phyloP scores from a whole-genome alignment of 2,329 filamentous ascomycete species.

The Colletotrichum cordylinicola region DNA sequence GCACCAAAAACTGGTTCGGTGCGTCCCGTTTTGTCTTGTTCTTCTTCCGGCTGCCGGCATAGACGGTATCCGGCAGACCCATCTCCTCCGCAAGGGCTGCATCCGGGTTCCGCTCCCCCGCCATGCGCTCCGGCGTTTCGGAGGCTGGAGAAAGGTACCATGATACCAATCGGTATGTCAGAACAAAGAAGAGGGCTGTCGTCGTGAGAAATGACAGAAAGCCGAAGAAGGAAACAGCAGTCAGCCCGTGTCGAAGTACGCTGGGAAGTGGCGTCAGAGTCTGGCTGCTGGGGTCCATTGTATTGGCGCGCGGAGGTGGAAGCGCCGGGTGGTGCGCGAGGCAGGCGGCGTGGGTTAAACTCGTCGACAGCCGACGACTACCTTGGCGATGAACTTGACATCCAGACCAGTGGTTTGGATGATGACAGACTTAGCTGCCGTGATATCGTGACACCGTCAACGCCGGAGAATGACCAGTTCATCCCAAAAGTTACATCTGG shows the following conservation, averaged over 20 bases:
- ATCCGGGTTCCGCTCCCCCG: constrained; percentile 34
- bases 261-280: constrained; percentile 38
- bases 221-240: constrained; percentile 40
- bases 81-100: constrained; percentile 24
- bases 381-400: background rate
- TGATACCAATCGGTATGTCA: constrained; percentile 38
- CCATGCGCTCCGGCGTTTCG: constrained; percentile 31
- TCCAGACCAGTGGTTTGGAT: background rate
- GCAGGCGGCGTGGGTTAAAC: background rate
- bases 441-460: background rate
- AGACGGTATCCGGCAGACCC: constrained; percentile 28
- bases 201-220: constrained; percentile 41
- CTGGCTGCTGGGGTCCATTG: constrained; percentile 19
- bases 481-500: background rate
- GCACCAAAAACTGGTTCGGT: constrained; percentile 62
- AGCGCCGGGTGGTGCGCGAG: background rate
- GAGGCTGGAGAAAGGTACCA: constrained; percentile 35
- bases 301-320: background rate
- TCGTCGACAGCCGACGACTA: background rate
- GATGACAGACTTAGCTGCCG: background rate
- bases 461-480: background rate
- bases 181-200: constrained; percentile 34
- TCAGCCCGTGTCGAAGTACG: constrained; percentile 39
- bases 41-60: constrained; percentile 25
- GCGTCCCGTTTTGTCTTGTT: background rate